Evolutionary conservation across 2,329 filamentous ascomycete species (phyloP), one percentile per base, ranked within the genome.

Genomic region (Sporothrix variecibatus): DNA sequence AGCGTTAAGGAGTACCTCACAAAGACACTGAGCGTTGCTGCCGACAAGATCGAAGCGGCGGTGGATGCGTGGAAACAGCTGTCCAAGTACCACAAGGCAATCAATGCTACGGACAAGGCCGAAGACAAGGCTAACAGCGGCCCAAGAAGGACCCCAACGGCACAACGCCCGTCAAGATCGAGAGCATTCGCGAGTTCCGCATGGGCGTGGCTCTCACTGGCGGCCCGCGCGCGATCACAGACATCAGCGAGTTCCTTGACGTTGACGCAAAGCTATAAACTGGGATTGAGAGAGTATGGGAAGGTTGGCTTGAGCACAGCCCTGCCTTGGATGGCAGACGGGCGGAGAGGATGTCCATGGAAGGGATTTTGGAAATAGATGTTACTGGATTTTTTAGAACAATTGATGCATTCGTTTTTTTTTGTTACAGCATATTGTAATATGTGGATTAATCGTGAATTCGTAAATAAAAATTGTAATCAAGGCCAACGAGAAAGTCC

Each of bases 171-270:
- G 82, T 87, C 23, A 83, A 92, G 71, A 94, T 98, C 78, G 90
- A 89, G 65, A 93, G 97, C 80, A 92, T 97, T 2, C 87, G 92
- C 75, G 87, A 89, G 40, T 98, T 92, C 87, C 97, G 96, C 86
- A 90, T 93, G 0, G 86, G 89, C 17, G 85, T 98, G 78, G 85
- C 88, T 75, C 88, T 94, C 38, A 96, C 91, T 76, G 86, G 88
- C 28, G 95, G 93, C 0, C 90, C 94, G 1, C 87, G 87, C 75
- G 89, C 95, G 0, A 89, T 93, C 40, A 91, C 88, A 79, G 92
- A 96, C 77, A 82, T 98, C 73, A 92, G 87, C 76, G 93, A 94
- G 79, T 98, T 95, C 82, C 93, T 97, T 81, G 95, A 98, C 75
- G 86, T 91, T 75, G 94, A 93, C 76, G 84, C 93, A 17, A 98